Conservation (phyloP, 2,329 filamentous ascomycete species). For the Phaeosphaeria sp. region DNA sequence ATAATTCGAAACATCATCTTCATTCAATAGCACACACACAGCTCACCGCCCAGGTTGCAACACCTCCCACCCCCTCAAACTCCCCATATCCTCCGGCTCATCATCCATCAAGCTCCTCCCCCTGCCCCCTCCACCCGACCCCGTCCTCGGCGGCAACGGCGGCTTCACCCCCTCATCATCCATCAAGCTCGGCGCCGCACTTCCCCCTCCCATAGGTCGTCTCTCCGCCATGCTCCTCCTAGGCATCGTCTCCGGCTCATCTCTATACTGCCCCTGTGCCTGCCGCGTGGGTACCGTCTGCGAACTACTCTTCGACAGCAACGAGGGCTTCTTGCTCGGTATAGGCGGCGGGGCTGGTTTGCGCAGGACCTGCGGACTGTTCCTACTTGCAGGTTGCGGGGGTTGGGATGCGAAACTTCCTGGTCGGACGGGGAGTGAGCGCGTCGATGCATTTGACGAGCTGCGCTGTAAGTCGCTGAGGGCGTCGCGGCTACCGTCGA, state of each 20-base stretch:
- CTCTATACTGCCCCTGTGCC: slow-evolving; percentile 28
- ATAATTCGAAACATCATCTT: neutral
- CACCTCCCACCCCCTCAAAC: slow-evolving; percentile 49
- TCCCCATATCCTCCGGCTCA: slow-evolving; percentile 40
- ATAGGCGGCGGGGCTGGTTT: slow-evolving; percentile 45
- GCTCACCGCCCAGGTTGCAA: slow-evolving; percentile 16
- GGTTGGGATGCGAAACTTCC: slow-evolving; percentile 17
- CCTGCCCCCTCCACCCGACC: slow-evolving; percentile 28
- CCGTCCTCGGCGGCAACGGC: slow-evolving; percentile 42
- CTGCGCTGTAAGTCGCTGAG: slow-evolving; percentile 31
- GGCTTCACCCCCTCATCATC: slow-evolving; percentile 29
- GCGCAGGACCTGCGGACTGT: slow-evolving; percentile 34
- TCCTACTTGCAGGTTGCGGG: slow-evolving; percentile 10
- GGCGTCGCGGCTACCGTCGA: slow-evolving; percentile 28
- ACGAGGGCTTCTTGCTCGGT: slow-evolving; percentile 42
- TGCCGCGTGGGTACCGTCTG: slow-evolving; percentile 1
- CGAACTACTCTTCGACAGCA: slow-evolving; percentile 23
- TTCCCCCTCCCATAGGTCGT: slow-evolving; percentile 16
- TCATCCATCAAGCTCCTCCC: slow-evolving; percentile 46
- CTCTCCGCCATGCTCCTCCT: slow-evolving; percentile 37
- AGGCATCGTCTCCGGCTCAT: slow-evolving; percentile 30
- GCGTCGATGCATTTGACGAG: slow-evolving; percentile 35
- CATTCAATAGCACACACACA: neutral
- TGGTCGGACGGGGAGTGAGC: slow-evolving; percentile 36
- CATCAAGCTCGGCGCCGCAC: neutral